A percentile compares a stretch with the other conserved stretches of the same genome.
Evolutionary conservation across 2,329 filamentous ascomycete genomes (phyloP).

Genomic region (Clonostachys sp.): DNA sequence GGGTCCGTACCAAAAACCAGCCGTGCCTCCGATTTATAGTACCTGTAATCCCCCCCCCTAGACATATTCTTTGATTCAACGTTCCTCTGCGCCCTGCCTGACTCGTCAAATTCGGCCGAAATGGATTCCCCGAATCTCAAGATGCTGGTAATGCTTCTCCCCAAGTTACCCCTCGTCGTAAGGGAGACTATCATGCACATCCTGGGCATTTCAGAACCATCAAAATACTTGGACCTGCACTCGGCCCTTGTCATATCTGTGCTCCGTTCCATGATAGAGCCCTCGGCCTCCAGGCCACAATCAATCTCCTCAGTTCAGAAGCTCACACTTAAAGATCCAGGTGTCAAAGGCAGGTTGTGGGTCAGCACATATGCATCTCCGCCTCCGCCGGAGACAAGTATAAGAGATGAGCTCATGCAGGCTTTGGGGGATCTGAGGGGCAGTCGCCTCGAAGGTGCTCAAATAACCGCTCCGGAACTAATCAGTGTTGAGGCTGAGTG

Average conservation of each 20-base stretch:
- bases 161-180: slow-evolving; percentile 57
- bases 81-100: no score
- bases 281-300: slow-evolving; percentile 32
- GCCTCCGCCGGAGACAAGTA: slow-evolving; percentile 48
- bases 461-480: slow-evolving; percentile 14
- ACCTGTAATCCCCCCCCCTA: no score
- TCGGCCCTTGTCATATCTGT: slow-evolving; percentile 70
- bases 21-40: no score
- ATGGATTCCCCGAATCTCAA: background rate
- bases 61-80: no score
- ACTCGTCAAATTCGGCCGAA: background rate
- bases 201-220: slow-evolving; percentile 63
- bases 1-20: no score
- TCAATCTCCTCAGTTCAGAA: slow-evolving; percentile 61
- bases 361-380: slow-evolving; percentile 66
- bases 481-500: slow-evolving; percentile 66
- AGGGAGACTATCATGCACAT: slow-evolving; percentile 59
- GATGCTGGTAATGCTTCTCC: slow-evolving; percentile 20
- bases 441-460: no score
- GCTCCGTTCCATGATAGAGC: slow-evolving; percentile 59
- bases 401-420: slow-evolving; percentile 52
- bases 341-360: slow-evolving; percentile 78
- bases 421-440: slow-evolving; percentile 36
- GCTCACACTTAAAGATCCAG: slow-evolving; percentile 55
- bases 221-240: slow-evolving; percentile 72